phyloP scores from a whole-genome alignment of 169 alveolate species.

The Toxoplasma gondii region DNA sequence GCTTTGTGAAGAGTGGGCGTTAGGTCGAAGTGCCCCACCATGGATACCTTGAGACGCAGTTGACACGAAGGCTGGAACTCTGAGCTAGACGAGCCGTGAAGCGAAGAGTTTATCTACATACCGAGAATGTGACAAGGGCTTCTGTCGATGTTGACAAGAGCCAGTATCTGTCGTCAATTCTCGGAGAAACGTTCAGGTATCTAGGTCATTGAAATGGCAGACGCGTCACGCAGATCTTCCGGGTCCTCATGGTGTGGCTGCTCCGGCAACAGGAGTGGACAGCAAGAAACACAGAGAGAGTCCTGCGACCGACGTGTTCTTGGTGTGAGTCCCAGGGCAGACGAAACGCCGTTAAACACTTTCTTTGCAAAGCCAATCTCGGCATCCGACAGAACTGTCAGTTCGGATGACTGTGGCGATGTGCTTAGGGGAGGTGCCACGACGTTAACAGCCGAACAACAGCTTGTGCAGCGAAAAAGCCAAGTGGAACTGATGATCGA shows the following conservation, averaged over 20 bases:
- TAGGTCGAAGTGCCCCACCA: too few relatives aligned
- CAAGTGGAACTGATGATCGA: slow-evolving; percentile 1
- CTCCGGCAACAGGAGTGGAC: neutral
- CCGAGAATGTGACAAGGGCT: too few relatives aligned
- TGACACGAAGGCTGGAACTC: too few relatives aligned
- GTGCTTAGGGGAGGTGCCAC: neutral
- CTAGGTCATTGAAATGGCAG: neutral
- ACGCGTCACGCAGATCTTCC: neutral
- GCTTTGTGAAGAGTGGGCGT: too few relatives aligned
- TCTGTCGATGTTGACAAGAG: too few relatives aligned
- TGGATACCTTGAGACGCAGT: too few relatives aligned
- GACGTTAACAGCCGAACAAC: neutral
- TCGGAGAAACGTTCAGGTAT: too few relatives aligned
- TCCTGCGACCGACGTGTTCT: too few relatives aligned
- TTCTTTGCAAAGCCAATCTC: neutral
- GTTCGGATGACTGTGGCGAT: neutral
- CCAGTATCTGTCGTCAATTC: too few relatives aligned
- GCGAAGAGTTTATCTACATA: too few relatives aligned
- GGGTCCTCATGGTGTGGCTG: neutral
- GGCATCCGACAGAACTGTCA: neutral
- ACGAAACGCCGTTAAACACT: neutral
- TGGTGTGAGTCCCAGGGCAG: neutral
- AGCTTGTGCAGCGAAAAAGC: neutral
- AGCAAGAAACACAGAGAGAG: neutral
- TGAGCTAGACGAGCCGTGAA: too few relatives aligned